phyloP scores from a whole-genome alignment of 192 early-diverging fungal species.

The Linnemannia zychae region DNA sequence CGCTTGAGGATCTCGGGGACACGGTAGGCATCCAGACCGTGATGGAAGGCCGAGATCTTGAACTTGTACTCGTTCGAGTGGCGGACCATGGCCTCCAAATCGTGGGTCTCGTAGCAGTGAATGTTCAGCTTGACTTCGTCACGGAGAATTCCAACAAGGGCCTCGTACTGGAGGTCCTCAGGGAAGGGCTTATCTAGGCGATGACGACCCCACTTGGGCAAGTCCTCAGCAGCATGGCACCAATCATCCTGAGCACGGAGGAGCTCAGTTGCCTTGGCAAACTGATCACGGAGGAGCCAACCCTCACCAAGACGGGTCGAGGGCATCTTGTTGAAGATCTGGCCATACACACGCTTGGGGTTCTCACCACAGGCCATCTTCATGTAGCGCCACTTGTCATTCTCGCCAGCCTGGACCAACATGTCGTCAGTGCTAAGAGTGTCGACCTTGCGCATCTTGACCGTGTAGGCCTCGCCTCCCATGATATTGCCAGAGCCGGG shows the following conservation, averaged over 20 bases:
- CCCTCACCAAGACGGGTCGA: conserved; percentile 72
- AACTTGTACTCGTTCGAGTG: conserved; percentile 82
- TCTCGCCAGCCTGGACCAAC: conserved; percentile 67
- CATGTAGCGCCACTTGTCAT: conserved; percentile 75
- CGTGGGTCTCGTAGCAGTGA: conserved; percentile 79
- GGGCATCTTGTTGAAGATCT: conserved; percentile 71
- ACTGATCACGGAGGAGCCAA: conserved; percentile 74
- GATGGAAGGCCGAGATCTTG: conserved; percentile 80
- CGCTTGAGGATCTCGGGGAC: conserved; percentile 73
- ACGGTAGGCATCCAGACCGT: conserved; percentile 82
- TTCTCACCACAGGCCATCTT: conserved; percentile 92
- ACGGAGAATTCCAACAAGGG: conserved; percentile 74
- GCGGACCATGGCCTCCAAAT: conserved; percentile 81
- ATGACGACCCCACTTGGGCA: conserved; percentile 63
- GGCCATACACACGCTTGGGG: conserved; percentile 76
- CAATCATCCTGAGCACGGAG: conserved; percentile 67
- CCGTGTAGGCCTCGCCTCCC: conserved; percentile 80
- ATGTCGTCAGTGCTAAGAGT: conserved; percentile 76
- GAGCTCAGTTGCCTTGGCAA: conserved; percentile 64
- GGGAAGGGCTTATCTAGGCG: conserved; percentile 69
- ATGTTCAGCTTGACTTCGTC: conserved; percentile 79
- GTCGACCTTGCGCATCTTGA: conserved; percentile 71
- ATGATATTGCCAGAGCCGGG: conserved; percentile 84
- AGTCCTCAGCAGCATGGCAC: conserved; percentile 51
- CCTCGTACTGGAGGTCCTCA: conserved; percentile 70